These are phyloP conservation scores for Lactifluus volemus DNA, from an alignment of 768 basidiomycete genomes.

Conservation along the genomic window DNA sequence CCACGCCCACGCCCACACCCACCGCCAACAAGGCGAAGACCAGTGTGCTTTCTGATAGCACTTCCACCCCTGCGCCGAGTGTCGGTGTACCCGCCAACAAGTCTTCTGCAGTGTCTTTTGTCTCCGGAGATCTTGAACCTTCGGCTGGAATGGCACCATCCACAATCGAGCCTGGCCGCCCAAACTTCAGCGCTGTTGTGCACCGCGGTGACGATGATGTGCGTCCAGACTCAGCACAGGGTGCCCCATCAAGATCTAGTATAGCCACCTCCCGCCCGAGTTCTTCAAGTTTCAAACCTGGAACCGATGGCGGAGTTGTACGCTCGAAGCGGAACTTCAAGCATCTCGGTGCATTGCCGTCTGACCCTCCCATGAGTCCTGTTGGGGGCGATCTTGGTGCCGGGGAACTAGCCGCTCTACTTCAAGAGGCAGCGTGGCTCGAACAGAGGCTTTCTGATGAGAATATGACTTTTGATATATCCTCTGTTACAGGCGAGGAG, in stretches of 20 bases:
- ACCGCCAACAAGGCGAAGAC: background rate
- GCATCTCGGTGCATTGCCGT: slow-evolving; percentile 16
- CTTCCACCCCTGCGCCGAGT: background rate
- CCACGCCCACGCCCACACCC: background rate
- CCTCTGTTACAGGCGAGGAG: background rate
- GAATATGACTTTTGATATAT: slow-evolving; percentile 23
- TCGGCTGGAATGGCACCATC: background rate
- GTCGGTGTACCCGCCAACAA: background rate
- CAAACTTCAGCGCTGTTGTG: slow-evolving; percentile 28
- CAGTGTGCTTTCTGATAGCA: background rate
- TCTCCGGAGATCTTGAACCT: background rate
- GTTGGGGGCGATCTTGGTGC: slow-evolving; percentile 43
- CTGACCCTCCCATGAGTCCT: slow-evolving; percentile 37
- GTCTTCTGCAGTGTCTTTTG: background rate
- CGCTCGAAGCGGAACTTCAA: slow-evolving; percentile 21
- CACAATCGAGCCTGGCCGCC: slow-evolving; percentile 16
- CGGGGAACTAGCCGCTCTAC: slow-evolving; percentile 44
- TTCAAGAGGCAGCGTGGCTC: slow-evolving; percentile 50
- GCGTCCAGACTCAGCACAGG: background rate
- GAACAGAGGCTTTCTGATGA: slow-evolving; percentile 47
- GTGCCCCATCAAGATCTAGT: slow-evolving; percentile 12
- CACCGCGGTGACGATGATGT: slow-evolving; percentile 23
- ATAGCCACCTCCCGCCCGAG: slow-evolving; percentile 15
- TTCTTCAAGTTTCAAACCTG: slow-evolving; percentile 14
- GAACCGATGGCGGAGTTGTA: slow-evolving; percentile 20